These are phyloP conservation scores for Penicillium paxilli DNA, from an alignment of 495 filamentous ascomycete species.

Conservation along the genomic window DNA sequence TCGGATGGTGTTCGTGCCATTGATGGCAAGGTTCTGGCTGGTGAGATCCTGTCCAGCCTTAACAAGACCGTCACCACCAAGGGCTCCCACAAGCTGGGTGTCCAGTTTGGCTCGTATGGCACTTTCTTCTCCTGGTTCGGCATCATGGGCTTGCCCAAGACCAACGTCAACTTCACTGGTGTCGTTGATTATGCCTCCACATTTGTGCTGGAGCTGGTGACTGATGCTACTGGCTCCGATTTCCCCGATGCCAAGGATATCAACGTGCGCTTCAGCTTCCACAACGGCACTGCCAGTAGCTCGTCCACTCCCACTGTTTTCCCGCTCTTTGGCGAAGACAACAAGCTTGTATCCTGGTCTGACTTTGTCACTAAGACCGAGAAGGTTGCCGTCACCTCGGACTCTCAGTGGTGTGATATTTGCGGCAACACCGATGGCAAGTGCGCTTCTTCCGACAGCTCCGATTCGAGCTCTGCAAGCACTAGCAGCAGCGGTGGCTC, in stretches of 20 bases:
- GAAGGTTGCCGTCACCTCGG: conserved; percentile 37
- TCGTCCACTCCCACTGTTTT: conserved; percentile 30
- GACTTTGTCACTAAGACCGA: conserved; percentile 40
- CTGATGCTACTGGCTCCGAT: conserved; percentile 33
- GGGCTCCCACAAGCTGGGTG: conserved; percentile 34
- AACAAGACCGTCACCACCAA: conserved; percentile 41
- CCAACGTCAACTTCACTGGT: conserved; percentile 43
- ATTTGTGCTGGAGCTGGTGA: conserved; percentile 52
- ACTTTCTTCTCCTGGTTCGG: conserved; percentile 52
- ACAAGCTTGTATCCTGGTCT: conserved; percentile 34
- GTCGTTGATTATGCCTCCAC: conserved; percentile 52
- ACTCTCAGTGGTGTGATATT: conserved; percentile 43
- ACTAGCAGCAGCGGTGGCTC: conserved; percentile 9
- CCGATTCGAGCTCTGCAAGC: conserved; percentile 4
- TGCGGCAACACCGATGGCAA: conserved; percentile 45
- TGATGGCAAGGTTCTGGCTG: conserved; percentile 47
- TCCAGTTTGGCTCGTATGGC: conserved; percentile 51
- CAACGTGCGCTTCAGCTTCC: conserved; percentile 52
- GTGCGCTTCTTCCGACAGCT: conserved; percentile 25
- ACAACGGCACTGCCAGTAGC: conserved; percentile 49
- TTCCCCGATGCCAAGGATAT: conserved; percentile 37
- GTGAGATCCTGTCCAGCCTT: conserved; percentile 42
- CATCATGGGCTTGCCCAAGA: conserved; percentile 39
- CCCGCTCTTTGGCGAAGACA: conserved; percentile 41
- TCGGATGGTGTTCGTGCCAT: conserved; percentile 44